A percentile compares a stretch with the other conserved stretches of the same genome.
Conservation (phyloP, 2,329 filamentous ascomycete species). For the Aspergillus eucalypticola region DNA sequence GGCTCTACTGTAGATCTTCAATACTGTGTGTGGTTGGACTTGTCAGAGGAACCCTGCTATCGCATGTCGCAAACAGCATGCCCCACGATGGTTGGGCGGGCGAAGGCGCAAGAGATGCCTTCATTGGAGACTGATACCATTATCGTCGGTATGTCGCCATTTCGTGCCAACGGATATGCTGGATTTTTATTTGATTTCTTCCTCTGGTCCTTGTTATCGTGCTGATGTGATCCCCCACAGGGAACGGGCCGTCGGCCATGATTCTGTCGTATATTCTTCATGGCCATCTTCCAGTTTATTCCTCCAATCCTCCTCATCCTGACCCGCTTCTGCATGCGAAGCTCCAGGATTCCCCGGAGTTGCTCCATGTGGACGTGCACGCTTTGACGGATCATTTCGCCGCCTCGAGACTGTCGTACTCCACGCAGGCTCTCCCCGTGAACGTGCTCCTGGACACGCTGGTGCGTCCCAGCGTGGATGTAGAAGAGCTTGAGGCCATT, state of each 20-base stretch:
- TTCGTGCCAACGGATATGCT: not conserved
- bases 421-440: conserved; percentile 60
- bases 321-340: conserved; percentile 59
- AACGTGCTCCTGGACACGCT: conserved; percentile 63
- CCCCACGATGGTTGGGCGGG: conserved; percentile 28
- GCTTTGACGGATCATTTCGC: conserved; percentile 59
- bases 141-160: conserved; percentile 44
- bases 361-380: conserved; percentile 51
- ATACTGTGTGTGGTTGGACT: conserved; percentile 10
- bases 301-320: conserved; percentile 53
- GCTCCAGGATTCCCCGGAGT: conserved; percentile 48
- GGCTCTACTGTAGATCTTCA: conserved; percentile 7
- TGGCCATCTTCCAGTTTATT: conserved; percentile 60
- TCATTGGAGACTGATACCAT: conserved; percentile 45
- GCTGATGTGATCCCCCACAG: conserved; percentile 36
- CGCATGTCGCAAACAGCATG: conserved; percentile 35
- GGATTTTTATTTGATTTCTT: not conserved
- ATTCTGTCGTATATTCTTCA: conserved; percentile 65
- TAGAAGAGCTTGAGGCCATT: conserved; percentile 51
- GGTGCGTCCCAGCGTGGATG: conserved; percentile 60
- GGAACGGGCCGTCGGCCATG: conserved; percentile 63
- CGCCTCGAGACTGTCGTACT: conserved; percentile 60
- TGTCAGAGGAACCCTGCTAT: conserved; percentile 4
- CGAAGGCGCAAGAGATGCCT: conserved; percentile 29
- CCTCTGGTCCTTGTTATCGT: conserved; percentile 14